Base-by-base conservation (phyloP, 2,329 filamentous ascomycete species). In the Orbilia brochopaga region DNA sequence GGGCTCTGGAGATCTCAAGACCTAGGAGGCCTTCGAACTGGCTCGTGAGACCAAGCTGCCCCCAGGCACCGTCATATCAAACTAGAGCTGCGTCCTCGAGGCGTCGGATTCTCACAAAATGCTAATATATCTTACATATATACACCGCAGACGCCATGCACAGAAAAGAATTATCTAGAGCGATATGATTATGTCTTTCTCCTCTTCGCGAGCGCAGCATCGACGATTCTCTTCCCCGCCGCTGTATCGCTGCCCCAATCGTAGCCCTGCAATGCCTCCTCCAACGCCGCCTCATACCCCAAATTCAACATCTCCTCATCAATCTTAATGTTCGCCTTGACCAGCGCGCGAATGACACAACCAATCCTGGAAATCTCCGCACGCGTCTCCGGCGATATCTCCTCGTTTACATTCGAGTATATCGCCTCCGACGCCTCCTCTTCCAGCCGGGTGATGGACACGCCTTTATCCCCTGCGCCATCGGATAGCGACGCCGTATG, bases 391-490 rank as follows among this genome's bases (percentile, higher is more conserved):
- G 86, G 82, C 21, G 86, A 82, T 74, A 99, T 92, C 64, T 86
- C 84, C 78, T 97, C 93, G 78, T 99, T 99, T 81, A 97, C 92
- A 78, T 90, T 95, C 62, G 90, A 94, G 81, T 99, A 99, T 76
- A 96, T 91, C 60, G 88, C 90, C 77, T 87, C 87, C 74, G 88
- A 92, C 19, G 94, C 89, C 75, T 83, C 87, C 81, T 99, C 94
- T 79, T 97, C 94, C 79, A 97, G 85, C 75, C 90, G 86, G 59
- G 91, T 96, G 77, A 97, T 90, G 1, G 84, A 84, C 8, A 82
- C 86, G 78, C 82, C 83, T 61, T 81, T 78, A 74, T 54, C 79
- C 15, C 78, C 78, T 13, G 80, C 81, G n/a, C 80, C 79, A 13
- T 76, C 78, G 60, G 75, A 77, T 55, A 55, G 75, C 81, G 42